Conservation (phyloP, 192 early-diverging fungal species). For the Dissophora ornata region DNA sequence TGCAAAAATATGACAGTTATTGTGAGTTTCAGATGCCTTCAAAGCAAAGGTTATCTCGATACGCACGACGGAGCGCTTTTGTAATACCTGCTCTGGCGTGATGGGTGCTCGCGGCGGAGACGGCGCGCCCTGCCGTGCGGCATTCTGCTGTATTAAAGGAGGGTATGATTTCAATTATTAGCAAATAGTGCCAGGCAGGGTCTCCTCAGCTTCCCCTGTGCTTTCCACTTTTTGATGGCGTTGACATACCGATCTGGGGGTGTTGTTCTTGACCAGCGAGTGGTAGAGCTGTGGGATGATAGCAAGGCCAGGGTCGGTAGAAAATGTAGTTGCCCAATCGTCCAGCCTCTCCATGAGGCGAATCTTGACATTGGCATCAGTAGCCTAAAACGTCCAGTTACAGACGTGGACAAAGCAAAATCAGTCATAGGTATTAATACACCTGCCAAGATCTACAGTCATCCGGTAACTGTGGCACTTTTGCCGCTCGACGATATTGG, state of each 20-base stretch:
- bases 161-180: too few relatives aligned
- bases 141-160: background rate
- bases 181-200: too few relatives aligned
- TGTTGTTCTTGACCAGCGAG: constrained; percentile 30
- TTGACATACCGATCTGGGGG: constrained; percentile 37
- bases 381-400: constrained; percentile 22
- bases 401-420: background rate
- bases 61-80: too few relatives aligned
- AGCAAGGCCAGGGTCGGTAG: constrained; percentile 37
- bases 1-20: too few relatives aligned
- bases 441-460: too few relatives aligned
- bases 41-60: too few relatives aligned
- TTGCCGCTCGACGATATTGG: too few relatives aligned
- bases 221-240: too few relatives aligned
- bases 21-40: too few relatives aligned
- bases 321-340: constrained; percentile 33
- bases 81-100: constrained; percentile 50
- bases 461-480: too few relatives aligned
- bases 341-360: constrained; percentile 49
- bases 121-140: background rate
- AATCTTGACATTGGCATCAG: constrained; percentile 52
- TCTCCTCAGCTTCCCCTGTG: too few relatives aligned
- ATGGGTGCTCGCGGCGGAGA: constrained; percentile 40
- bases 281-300: constrained; percentile 46
- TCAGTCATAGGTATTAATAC: background rate